These are phyloP conservation scores for Didymella sp. DNA, from an alignment of 2,329 filamentous ascomycete species.

Conservation along the genomic window DNA sequence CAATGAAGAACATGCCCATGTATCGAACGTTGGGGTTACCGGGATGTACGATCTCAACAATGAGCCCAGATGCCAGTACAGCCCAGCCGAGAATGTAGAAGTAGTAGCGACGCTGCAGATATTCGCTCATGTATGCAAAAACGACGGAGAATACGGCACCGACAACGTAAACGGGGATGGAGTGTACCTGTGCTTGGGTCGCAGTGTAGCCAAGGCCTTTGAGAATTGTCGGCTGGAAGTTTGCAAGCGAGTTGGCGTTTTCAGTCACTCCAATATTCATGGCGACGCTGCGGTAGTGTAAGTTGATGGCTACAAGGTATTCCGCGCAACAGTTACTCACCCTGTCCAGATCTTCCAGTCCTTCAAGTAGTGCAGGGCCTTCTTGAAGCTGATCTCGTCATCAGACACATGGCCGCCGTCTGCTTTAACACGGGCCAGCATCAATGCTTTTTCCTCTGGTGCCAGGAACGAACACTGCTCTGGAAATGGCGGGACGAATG, in stretches of 20 bases:
- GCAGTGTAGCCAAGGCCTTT: conserved; percentile 46
- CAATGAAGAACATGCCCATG: conserved; percentile 62
- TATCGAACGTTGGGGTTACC: conserved; percentile 53
- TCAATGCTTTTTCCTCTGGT: conserved; percentile 59
- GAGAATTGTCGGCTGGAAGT: conserved; percentile 48
- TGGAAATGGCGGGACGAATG: conserved; percentile 60
- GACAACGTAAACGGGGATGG: conserved; percentile 46
- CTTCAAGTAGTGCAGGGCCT: conserved; percentile 51
- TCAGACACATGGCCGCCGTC: conserved; percentile 58
- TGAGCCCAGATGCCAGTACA: conserved; percentile 58
- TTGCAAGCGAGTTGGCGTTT: conserved; percentile 42
- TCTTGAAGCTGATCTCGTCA: conserved; percentile 55
- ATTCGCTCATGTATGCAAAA: conserved; percentile 40
- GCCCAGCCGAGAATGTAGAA: conserved; percentile 41
- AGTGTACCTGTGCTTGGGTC: conserved; percentile 44
- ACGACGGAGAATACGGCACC: conserved; percentile 40
- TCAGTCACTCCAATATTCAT: conserved; percentile 43
- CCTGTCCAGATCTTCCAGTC: conserved; percentile 65
- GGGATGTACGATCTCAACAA: conserved; percentile 56
- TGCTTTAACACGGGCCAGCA: conserved; percentile 58
- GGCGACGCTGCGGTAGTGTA: conserved; percentile 21
- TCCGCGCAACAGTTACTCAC: no score
- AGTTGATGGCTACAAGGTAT: no score
- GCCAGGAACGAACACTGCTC: conserved; percentile 58
- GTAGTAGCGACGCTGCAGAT: conserved; percentile 36